Evolutionary conservation across 192 early-diverging fungal genomes (phyloP), one percentile per base, ranked within the genome.

Genomic region (Coemansia sp.): DNA sequence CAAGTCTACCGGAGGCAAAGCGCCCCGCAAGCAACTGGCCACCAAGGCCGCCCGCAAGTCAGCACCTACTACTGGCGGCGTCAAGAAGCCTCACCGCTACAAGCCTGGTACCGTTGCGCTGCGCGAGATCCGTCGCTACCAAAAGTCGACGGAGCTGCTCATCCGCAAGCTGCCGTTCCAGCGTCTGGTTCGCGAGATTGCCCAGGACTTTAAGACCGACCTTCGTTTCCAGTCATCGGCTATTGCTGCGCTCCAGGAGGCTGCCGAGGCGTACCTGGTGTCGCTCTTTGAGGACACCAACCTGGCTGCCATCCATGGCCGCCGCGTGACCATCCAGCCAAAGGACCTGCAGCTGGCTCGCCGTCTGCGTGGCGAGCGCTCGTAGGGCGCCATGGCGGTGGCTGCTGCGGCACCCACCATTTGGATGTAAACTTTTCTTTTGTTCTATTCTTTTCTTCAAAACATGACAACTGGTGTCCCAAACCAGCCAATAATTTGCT

Each of bases 281-380:
- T 82, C 85, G 11, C 85, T 94, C 42, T 95, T 95, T 57, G 97
- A 96, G 83, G 96, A 98, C 83, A 98, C 95, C 81, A 99, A 99
- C 84, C 86, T 99, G 83, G 95, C 96, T 48, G 97, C 95, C 68
- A 95, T 97, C 87, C 96, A 98, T 83, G 97, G 94, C 82, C 96
- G 97, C 89, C 91, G 97, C 83, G 97, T 98, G 74, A 98, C 97
- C 79, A 98, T 99, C 86, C 95, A 98, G 83, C 97, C 95, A 78
- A 97, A 97, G 88, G 97, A 99, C 81, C 92, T 98, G 76, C 96
- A 98, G 84, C 86, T 98, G 67, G 95, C 95, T 66, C 90, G 93
- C 65, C 90, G 95, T 85, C 92, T 98, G 72, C 91, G 92, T 72
- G 92, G 92, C 66, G 91, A 93, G 79, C 88, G 92, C 71, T 87